Base-by-base conservation (phyloP, 306 rosid genomes). In the Arachis hypogaea region DNA sequence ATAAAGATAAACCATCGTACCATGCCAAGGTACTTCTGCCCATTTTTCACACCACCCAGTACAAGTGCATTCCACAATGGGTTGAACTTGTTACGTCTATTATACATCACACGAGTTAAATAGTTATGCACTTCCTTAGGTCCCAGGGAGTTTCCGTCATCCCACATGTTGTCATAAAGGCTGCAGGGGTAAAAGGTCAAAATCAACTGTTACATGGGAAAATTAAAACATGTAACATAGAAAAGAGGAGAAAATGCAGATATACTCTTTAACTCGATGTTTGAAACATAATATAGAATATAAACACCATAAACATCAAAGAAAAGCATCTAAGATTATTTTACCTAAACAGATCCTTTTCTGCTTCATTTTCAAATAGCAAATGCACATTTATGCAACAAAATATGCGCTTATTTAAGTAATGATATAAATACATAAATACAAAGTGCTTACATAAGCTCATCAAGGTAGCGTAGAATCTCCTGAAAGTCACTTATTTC, bases 401-500 rank as follows among this genome's bases (percentile, higher is more conserved):
- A 59, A 45, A 46, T 43, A 43, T 5, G 51, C 11, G 51, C 3
- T 8, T 46, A 5, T 11, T 46, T 46, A 46, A 46, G 51, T 46
- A 10, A 46, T 4, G 11, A 46, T 7, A 46, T 46, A 8, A 46
- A 46, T 46, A 46, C 51, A 46, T 8, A 46, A 46, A 46, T 46
- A 46, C 9, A 9, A 9, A 40, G 74, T 54, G 59, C 96, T 89
- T 79, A 91, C 98, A 89, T 85, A 51, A 93, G 97, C 61, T 93
- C 97, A 42, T 91, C 97, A 43, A 93, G 97, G 68, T 83, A 78
- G 50, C 81, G 86, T 59, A 89, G 56, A 45, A 92, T 78, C 88
- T 92, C 93, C 85, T 92, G 98, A 76, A 91, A 93, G 50, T 93
- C 98, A 81, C 98, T 93, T 60, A 93, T 82, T 85, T 93, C 98